Conservation (phyloP, 2,329 filamentous ascomycete genomes). For the Scedosporium aurantiacum region DNA sequence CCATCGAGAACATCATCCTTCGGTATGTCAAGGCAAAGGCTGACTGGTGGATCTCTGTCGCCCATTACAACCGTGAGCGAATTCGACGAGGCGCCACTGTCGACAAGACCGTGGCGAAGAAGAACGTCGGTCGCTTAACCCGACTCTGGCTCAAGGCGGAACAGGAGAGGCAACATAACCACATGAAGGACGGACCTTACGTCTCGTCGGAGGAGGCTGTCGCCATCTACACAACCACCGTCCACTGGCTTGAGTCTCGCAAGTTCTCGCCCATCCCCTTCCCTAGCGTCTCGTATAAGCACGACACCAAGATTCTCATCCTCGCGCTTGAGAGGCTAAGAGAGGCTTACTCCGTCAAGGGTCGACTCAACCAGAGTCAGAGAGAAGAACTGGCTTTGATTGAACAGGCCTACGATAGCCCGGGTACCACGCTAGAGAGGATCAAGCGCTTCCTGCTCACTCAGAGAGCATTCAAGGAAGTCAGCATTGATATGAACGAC, state of each 20-base stretch:
- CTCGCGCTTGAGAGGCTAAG: conserved; percentile 84
- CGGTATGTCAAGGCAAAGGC: conserved; percentile 99
- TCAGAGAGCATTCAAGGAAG: conserved; percentile 96
- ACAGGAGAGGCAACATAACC: conserved; percentile 97
- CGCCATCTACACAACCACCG: conserved; percentile 96
- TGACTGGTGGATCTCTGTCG: conserved; percentile 99
- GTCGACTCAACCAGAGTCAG: conserved; percentile 91
- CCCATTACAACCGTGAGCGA: conserved; percentile 96
- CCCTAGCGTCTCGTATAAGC: conserved; percentile 97
- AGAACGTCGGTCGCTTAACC: conserved; percentile 91
- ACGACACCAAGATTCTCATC: conserved; percentile 98
- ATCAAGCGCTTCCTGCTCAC: conserved; percentile 98
- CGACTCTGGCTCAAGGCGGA: conserved; percentile 96
- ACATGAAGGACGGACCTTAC: conserved; percentile 98
- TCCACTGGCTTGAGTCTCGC: conserved; percentile 95
- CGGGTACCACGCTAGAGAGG: conserved; percentile 85
- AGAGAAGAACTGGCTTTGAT: conserved; percentile 93
- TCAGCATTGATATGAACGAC: conserved; percentile 99
- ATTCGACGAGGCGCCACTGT: conserved; percentile 94
- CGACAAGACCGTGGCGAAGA: conserved; percentile 98
- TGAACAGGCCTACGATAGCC: conserved; percentile 96
- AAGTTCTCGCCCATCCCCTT: conserved; percentile 99
- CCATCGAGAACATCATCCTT: conserved; percentile 97
- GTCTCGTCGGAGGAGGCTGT: conserved; percentile 97
- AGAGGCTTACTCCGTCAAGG: conserved; percentile 96